Evolutionary conservation across 176 grass and related monocot genomes (phyloP).

Genomic region (Olyra latifolia): DNA sequence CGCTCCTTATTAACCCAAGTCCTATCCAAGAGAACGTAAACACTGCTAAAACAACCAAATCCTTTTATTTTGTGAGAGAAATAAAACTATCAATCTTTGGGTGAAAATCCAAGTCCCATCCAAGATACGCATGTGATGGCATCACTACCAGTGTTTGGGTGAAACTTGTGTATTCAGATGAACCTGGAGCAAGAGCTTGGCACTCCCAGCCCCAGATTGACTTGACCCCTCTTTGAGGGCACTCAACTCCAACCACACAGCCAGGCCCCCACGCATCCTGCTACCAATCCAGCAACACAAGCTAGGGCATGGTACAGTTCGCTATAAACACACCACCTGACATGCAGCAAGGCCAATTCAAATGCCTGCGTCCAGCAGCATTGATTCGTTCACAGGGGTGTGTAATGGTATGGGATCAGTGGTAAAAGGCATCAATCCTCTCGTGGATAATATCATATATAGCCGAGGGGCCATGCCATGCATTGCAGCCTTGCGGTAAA

Average conservation of each 20-base stretch:
- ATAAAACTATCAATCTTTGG: background rate
- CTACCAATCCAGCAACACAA: conserved; percentile 40
- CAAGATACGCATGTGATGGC: background rate
- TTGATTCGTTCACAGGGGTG: conserved; percentile 22
- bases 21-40: no score
- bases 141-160: background rate
- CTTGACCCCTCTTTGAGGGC: conserved; percentile 17
- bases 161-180: conserved; percentile 4
- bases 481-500: conserved; percentile 37
- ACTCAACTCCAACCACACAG: conserved; percentile 36
- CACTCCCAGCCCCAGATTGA: background rate
- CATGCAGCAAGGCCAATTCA: conserved; percentile 39
- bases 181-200: conserved; percentile 13
- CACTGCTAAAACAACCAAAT: no score
- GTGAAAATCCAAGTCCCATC: no score
- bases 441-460: background rate
- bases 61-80: no score
- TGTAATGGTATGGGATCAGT: background rate
- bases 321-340: conserved; percentile 32
- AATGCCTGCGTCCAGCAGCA: conserved; percentile 34
- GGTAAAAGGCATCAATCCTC: background rate
- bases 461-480: background rate
- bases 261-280: conserved; percentile 3
- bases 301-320: conserved; percentile 24
- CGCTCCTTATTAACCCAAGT: no score